phyloP scores from a whole-genome alignment of 345 rosid species.

The Durio zibethinus region DNA sequence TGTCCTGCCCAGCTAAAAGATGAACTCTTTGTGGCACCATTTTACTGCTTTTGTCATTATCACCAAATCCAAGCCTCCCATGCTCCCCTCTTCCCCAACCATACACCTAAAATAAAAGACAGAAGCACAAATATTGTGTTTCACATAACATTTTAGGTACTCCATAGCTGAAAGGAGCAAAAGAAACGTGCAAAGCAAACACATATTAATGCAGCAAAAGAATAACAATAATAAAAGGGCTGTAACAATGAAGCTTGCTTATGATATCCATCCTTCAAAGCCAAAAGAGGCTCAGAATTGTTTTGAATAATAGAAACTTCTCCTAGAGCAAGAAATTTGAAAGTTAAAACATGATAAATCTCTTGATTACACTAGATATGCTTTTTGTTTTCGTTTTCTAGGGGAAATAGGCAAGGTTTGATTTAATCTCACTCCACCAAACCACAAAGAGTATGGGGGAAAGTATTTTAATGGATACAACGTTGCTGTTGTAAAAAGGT shows the following conservation, averaged over 20 bases:
- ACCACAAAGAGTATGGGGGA: not conserved
- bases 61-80: slow-evolving; percentile 98
- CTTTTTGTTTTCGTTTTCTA: not conserved
- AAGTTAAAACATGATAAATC: not conserved
- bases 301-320: not conserved
- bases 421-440: not conserved
- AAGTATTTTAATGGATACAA: not conserved
- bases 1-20: slow-evolving; percentile 75
- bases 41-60: slow-evolving; percentile 96
- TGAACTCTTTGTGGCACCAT: slow-evolving; percentile 94
- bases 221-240: not conserved
- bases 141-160: not conserved
- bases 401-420: not conserved
- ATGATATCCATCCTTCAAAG: not conserved
- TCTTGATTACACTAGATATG: not conserved
- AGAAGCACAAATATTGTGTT: not conserved
- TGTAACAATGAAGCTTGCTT: not conserved
- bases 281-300: not conserved
- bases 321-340: not conserved
- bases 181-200: not conserved
- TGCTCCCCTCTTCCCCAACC: slow-evolving; percentile 99
- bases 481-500: not conserved
- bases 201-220: not conserved
- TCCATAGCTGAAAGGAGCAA: not conserved
- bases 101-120: slow-evolving; percentile 55